These are phyloP conservation scores for Lineolata rhizophorae DNA, from an alignment of 495 filamentous ascomycete genomes.

Conservation along the genomic window DNA sequence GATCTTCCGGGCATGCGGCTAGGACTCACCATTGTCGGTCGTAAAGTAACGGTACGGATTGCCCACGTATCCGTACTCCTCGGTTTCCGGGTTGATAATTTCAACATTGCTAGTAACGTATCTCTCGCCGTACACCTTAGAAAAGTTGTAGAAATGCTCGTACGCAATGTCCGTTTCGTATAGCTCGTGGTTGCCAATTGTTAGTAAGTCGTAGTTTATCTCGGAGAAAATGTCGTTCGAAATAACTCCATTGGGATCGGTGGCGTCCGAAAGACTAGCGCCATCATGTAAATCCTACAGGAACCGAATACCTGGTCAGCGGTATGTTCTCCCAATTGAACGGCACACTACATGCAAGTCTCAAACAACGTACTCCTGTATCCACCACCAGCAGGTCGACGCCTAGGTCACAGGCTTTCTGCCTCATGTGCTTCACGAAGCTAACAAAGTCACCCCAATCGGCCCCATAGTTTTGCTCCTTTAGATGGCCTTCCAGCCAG, in stretches of 20 bases:
- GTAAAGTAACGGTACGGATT: constrained; percentile 21
- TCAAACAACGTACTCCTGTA: constrained; percentile 14
- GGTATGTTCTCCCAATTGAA: not conserved
- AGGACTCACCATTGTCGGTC: constrained; percentile 4
- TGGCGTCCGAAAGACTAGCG: constrained; percentile 20
- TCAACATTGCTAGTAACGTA: constrained; percentile 24
- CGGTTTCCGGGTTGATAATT: constrained; percentile 13
- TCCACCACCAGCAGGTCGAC: constrained; percentile 22
- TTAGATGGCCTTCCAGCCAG: constrained; percentile 25
- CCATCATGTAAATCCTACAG: constrained; percentile 21
- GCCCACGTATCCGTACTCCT: constrained; percentile 18
- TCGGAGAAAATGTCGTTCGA: constrained; percentile 22
- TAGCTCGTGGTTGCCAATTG: constrained; percentile 23
- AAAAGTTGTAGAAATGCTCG: constrained; percentile 16
- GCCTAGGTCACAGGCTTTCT: constrained; percentile 14
- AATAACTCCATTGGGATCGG: constrained; percentile 17
- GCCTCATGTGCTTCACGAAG: constrained; percentile 18
- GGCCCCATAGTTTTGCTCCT: constrained; percentile 22
- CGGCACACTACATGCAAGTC: not conserved
- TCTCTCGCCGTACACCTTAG: constrained; percentile 19
- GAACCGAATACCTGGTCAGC: not conserved
- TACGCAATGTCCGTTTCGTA: constrained; percentile 17
- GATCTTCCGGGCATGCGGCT: no score
- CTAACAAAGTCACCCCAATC: constrained; percentile 24
- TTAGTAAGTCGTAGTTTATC: constrained; percentile 22